These are phyloP conservation scores for Solanum hybrid DNA, from an alignment of 305 asterid species.

Conservation along the genomic window DNA sequence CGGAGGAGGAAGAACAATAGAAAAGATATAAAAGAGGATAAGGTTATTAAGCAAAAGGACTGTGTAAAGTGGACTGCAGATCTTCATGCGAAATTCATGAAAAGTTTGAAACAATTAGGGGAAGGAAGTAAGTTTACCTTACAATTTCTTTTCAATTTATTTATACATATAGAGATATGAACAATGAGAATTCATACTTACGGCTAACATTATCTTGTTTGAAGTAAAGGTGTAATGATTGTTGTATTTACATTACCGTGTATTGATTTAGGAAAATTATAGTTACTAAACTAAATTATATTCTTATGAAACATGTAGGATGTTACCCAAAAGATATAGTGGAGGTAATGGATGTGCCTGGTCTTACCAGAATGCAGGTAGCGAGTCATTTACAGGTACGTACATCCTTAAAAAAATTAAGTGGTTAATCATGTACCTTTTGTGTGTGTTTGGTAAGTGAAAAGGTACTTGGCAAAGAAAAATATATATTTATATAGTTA, in stretches of 20 bases:
- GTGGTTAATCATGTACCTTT: not conserved
- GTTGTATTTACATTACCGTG: not conserved
- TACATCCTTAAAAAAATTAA: not conserved
- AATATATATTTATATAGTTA: not conserved
- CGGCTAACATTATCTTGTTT: not conserved
- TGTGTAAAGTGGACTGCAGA: constrained; percentile 40
- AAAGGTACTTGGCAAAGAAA: not conserved
- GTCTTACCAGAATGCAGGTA: constrained; percentile 60
- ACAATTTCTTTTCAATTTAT: not conserved
- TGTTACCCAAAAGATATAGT: constrained; percentile 52
- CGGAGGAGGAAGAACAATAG: not conserved
- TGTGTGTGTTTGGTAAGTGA: not conserved
- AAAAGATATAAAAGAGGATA: not conserved
- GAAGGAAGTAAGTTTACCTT: constrained; percentile 44
- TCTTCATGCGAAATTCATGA: constrained; percentile 44
- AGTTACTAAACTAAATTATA: not conserved
- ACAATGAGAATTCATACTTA: not conserved
- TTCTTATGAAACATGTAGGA: constrained; percentile 14
- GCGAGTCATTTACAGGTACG: constrained; percentile 34
- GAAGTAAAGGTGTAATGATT: not conserved
- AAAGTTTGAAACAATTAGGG: constrained; percentile 39
- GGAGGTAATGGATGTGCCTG: constrained; percentile 43
- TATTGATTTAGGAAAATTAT: not conserved
- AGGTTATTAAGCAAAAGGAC: not conserved
- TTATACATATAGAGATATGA: not conserved